These are phyloP conservation scores for Hypoxylon rickii DNA, from an alignment of 495 filamentous ascomycete species.

Conservation along the genomic window DNA sequence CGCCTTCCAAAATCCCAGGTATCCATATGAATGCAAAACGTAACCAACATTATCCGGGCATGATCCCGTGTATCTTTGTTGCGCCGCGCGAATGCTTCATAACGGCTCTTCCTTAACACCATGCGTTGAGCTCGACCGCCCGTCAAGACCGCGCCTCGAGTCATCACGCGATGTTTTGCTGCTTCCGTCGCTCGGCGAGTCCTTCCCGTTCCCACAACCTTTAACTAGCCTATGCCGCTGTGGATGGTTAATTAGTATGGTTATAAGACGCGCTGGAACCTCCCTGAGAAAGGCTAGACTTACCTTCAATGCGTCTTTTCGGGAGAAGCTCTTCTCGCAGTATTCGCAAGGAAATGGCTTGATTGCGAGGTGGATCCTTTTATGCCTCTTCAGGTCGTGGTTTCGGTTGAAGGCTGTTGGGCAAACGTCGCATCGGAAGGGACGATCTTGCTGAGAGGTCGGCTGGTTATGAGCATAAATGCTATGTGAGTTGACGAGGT, in stretches of 20 bases:
- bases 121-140: neutral
- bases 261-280: neutral
- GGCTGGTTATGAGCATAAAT: constrained; percentile 58
- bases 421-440: constrained; percentile 94
- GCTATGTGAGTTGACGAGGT: constrained; percentile 60
- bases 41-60: neutral
- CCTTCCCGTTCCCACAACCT: constrained; percentile 74
- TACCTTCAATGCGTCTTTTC: constrained; percentile 98
- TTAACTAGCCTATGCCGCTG: constrained; percentile 94
- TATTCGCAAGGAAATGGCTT: constrained; percentile 92
- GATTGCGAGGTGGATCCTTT: constrained; percentile 90
- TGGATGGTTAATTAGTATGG: constrained; percentile 19
- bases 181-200: constrained; percentile 16
- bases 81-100: neutral
- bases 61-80: neutral
- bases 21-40: constrained; percentile 2
- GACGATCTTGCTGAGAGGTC: constrained; percentile 67
- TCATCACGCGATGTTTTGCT: constrained; percentile 24
- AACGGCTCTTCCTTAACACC: constrained; percentile 29
- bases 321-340: constrained; percentile 95
- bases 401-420: constrained; percentile 95
- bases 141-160: constrained; percentile 16
- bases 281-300: constrained; percentile 2
- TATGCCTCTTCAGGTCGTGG: constrained; percentile 95
- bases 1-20: constrained; percentile 1